Conservation (phyloP, 441 rosid genomes). For the Rhodomyrtus psidioides region DNA sequence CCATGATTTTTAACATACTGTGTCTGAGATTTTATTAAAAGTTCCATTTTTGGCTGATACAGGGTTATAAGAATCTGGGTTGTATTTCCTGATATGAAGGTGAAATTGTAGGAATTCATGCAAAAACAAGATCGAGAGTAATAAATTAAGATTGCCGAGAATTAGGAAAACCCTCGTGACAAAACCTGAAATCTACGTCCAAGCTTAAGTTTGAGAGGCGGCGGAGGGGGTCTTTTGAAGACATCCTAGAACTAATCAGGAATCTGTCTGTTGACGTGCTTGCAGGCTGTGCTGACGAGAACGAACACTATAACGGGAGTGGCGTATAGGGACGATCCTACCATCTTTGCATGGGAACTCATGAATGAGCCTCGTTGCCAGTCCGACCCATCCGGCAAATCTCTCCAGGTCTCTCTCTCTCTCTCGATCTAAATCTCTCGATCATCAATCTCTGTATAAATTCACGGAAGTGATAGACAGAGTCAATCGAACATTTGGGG, state of each 20-base stretch:
- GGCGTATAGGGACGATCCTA: conserved; percentile 43
- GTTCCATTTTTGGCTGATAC: neutral
- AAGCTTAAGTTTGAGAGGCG: neutral
- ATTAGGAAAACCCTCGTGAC: neutral
- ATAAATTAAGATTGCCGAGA: neutral
- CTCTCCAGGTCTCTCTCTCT: conserved; percentile 20
- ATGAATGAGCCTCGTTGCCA: conserved; percentile 47
- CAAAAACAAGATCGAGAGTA: neutral
- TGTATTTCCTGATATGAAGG: neutral
- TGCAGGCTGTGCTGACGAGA: conserved; percentile 44
- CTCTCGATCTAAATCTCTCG: neutral
- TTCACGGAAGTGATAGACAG: neutral
- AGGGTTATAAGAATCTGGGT: neutral
- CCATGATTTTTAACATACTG: neutral
- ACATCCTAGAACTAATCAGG: neutral
- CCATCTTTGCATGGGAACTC: conserved; percentile 58
- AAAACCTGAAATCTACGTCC: neutral
- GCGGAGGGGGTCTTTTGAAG: neutral
- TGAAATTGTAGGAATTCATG: neutral
- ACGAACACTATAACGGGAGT: conserved; percentile 39
- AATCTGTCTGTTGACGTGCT: neutral
- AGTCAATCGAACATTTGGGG: neutral
- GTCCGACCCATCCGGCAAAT: conserved; percentile 32
- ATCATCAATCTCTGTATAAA: neutral
- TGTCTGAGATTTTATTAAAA: neutral